Percentiles rank a stretch among this genome's conserved stretches.
Evolutionary conservation across 108 stramenopile genomes (phyloP).

Genomic region (Chaetoceros muelleri): DNA sequence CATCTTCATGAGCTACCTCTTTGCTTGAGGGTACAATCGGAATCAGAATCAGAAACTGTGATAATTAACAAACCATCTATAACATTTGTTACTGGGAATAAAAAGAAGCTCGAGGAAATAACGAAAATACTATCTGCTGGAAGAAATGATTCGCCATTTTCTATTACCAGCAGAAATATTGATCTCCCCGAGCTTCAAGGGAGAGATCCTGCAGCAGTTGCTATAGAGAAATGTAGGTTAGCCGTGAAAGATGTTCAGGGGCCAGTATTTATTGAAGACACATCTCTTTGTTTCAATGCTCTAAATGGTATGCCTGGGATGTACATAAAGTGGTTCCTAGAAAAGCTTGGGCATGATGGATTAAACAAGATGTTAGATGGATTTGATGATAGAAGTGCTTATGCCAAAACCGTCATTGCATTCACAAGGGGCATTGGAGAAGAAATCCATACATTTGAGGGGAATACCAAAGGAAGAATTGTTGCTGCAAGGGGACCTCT

Average conservation of each 20-base stretch:
- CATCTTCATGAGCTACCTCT: conserved; percentile 48
- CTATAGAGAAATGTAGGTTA: conserved; percentile 86
- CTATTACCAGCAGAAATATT: conserved; percentile 65
- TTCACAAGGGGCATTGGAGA: conserved; percentile 80
- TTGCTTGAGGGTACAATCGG: conserved; percentile 25
- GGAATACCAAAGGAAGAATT: conserved; percentile 75
- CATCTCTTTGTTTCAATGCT: conserved; percentile 92
- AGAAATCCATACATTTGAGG: conserved; percentile 85
- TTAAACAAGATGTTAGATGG: conserved; percentile 81
- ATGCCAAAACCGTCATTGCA: conserved; percentile 94
- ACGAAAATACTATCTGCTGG: conserved; percentile 43
- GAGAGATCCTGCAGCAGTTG: conserved; percentile 83
- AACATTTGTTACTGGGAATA: conserved; percentile 99
- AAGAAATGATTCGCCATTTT: conserved; percentile 43
- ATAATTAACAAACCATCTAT: conserved; percentile 7
- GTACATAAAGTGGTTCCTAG: conserved; percentile 98
- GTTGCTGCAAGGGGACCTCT: conserved; percentile 78
- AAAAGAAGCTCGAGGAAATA: conserved; percentile 96
- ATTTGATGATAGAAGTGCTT: conserved; percentile 88
- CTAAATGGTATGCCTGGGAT: conserved; percentile 92
- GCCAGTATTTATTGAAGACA: conserved; percentile 94
- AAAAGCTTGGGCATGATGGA: conserved; percentile 87
- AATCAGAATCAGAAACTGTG: not conserved
- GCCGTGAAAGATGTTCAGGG: conserved; percentile 78
- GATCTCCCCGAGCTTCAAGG: conserved; percentile 95